Conservation (phyloP, 768 basidiomycete genomes). For the Tephrocybe sp. region DNA sequence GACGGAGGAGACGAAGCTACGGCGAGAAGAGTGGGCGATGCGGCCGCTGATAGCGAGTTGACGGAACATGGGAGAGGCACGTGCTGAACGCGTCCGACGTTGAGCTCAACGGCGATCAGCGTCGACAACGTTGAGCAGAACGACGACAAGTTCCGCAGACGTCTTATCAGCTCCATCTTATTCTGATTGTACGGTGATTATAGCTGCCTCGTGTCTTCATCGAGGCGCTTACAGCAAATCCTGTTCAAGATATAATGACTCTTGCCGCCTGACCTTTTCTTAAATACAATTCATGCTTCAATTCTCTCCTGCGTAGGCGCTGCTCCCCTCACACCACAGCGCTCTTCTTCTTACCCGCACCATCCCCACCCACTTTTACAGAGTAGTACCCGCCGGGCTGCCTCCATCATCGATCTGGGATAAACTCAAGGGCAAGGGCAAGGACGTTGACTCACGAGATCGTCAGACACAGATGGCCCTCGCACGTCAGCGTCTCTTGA, state of each 20-base stretch:
- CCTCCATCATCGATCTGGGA: constrained; percentile 57
- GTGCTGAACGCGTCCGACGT: not conserved
- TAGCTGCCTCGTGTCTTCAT: constrained; percentile 61
- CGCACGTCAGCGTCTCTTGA: constrained; percentile 73
- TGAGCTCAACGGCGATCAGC: not conserved
- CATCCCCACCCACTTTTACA: constrained; percentile 41
- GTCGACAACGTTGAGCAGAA: too few relatives aligned
- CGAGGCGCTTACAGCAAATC: constrained; percentile 33
- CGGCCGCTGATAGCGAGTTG: constrained; percentile 13
- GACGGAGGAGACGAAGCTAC: constrained; percentile 50
- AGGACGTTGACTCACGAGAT: constrained; percentile 62
- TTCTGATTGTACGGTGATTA: constrained; percentile 21
- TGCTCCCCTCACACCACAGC: constrained; percentile 24
- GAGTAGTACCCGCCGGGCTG: constrained; percentile 65
- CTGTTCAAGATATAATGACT: constrained; percentile 26
- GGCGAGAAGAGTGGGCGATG: constrained; percentile 12
- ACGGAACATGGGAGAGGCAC: constrained; percentile 22
- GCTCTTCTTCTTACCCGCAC: constrained; percentile 27
- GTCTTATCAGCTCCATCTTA: constrained; percentile 10
- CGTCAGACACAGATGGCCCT: constrained; percentile 64
- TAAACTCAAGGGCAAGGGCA: constrained; percentile 72
- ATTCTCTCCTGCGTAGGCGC: constrained; percentile 72
- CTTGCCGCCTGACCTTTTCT: constrained; percentile 25
- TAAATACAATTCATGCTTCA: constrained; percentile 55
- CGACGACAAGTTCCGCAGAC: too few relatives aligned